Conservation (phyloP, 2,329 filamentous ascomycete species). For the Ilyonectria sp. region DNA sequence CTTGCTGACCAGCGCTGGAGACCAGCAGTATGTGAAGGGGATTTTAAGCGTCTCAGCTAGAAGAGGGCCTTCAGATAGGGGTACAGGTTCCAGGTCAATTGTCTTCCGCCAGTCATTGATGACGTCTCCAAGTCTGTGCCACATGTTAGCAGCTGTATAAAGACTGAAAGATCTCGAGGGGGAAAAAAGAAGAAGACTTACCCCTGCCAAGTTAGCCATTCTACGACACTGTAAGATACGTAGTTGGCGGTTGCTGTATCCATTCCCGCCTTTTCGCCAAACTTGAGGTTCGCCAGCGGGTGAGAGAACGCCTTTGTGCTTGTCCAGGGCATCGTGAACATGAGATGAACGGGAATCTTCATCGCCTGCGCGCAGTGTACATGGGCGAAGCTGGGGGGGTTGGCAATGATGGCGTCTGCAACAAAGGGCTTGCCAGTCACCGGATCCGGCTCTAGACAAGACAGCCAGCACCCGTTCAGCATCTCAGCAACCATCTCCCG, state of each 20-base stretch:
- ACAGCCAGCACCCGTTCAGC: conserved; percentile 50
- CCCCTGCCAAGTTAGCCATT: conserved; percentile 85
- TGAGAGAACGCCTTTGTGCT: conserved; percentile 82
- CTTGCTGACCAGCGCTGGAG: conserved; percentile 76
- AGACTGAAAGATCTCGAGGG: background rate
- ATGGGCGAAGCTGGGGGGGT: conserved; percentile 65
- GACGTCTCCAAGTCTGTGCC: conserved; percentile 36
- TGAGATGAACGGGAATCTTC: conserved; percentile 61
- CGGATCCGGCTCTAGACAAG: conserved; percentile 41
- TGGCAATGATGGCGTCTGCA: conserved; percentile 66
- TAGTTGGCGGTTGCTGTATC: conserved; percentile 76
- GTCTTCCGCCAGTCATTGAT: conserved; percentile 40
- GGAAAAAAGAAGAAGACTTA: conserved; percentile 10
- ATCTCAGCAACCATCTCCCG: conserved; percentile 49
- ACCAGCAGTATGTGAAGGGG: conserved; percentile 87
- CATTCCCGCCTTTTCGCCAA: conserved; percentile 54
- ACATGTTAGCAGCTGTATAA: conserved; percentile 2
- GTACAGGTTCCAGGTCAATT: conserved; percentile 32
- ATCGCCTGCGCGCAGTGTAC: conserved; percentile 63
- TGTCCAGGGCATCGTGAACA: conserved; percentile 80
- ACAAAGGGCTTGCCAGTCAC: conserved; percentile 56
- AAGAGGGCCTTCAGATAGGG: conserved; percentile 76
- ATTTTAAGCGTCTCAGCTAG: conserved; percentile 77
- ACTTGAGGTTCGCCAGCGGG: conserved; percentile 78
- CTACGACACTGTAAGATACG: conserved; percentile 79